Evolutionary conservation across 2,329 filamentous ascomycete genomes (phyloP), one percentile per base, ranked within the genome.

Genomic region (Ophiostoma australiae): DNA sequence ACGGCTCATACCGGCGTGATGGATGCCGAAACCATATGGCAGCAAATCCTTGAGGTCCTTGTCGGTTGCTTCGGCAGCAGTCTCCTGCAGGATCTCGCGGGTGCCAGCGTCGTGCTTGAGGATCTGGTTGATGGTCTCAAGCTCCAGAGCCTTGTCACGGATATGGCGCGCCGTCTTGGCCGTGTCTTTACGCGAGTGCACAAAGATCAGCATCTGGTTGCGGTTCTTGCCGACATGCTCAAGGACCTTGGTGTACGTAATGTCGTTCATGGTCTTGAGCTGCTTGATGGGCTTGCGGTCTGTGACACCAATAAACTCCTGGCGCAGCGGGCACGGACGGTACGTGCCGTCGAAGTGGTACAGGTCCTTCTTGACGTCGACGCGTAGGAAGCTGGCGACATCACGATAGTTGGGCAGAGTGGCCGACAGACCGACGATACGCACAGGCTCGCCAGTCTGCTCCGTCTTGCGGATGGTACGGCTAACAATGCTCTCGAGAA

Each of bases 241-340:
- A 70, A 99, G 87, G 37, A 97, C 94, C 80, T 99, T 99, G 74
- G 90, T 96, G 80, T 99, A 99, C 72, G 93, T 97, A 70, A 99
- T 94, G 76, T 99, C 95, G 78, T 99, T 99, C 95, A 99, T 99
- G 0, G 92, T 96, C 85, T 98, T 97, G 70, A 99, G 84, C 80
- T 99, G 95, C 81, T 98, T 99, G 82, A 99, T 99, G 6, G 95
- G 92, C 80, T 98, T 98, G 82, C 95, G 96, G 76, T 99, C 95
- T 0, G 94, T 97, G 63, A 99, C 91, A 70, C 95, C 95, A 75
- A 99, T 92, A 78, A 98, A 99, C 79, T 99, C 96, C 79, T 99
- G 95, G 76, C 92, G 93, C 76, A 99, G 81, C 1, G 95, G 95
- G 79, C 95, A 99, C 73, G 95, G 96, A 76, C 95, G 87, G 83